Conservation (phyloP, 495 filamentous ascomycete species). For the Xylaria palmicola region DNA sequence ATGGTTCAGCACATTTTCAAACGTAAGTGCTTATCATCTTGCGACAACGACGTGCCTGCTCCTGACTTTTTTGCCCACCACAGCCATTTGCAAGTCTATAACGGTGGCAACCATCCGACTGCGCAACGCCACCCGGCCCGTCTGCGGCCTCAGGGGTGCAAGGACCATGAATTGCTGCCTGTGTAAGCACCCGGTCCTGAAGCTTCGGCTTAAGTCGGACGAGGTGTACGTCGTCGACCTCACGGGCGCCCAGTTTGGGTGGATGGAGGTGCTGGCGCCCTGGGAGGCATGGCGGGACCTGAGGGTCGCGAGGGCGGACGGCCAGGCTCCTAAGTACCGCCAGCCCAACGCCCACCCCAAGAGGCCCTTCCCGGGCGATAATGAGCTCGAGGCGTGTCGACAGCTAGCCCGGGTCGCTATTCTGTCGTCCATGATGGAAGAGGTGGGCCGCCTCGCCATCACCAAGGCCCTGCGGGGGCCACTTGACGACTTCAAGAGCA, state of each 20-base stretch:
- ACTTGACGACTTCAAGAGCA: not conserved
- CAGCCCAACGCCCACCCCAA: not conserved
- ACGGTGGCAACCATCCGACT: not conserved
- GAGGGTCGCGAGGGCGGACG: not conserved
- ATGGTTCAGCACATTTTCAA: constrained; percentile 6
- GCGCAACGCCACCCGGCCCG: constrained; percentile 2
- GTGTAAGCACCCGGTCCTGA: not conserved
- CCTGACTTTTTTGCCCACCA: not conserved
- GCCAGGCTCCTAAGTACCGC: not conserved
- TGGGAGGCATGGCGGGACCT: not conserved
- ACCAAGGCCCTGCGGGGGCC: not conserved
- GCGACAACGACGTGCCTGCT: not conserved
- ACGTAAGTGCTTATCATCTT: not conserved
- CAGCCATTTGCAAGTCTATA: constrained; percentile 2
- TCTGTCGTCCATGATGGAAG: not conserved
- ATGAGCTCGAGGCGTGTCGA: not conserved
- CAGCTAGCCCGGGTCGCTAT: not conserved
- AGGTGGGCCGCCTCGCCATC: not conserved
- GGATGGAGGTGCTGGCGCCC: constrained; percentile 7
- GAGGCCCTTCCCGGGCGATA: not conserved
- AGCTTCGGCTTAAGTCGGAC: not conserved
- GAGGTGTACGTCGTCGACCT: constrained; percentile 14
- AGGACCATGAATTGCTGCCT: constrained; percentile 6
- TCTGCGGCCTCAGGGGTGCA: not conserved
- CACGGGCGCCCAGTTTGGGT: not conserved